These are phyloP conservation scores for Rhododendron vialii DNA, from an alignment of 148 eudicot species.

Conservation along the genomic window DNA sequence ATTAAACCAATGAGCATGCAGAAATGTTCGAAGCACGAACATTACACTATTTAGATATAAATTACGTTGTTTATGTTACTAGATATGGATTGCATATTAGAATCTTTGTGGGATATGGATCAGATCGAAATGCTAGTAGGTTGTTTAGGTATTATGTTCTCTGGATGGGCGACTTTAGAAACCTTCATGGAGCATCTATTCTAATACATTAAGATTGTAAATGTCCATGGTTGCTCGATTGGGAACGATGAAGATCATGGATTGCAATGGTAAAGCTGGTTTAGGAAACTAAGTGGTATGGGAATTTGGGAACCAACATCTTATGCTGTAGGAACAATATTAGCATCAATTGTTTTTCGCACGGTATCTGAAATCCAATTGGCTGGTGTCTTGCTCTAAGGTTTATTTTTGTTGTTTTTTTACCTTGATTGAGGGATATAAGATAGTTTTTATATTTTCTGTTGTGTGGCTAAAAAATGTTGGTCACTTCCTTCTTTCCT, in stretches of 20 bases:
- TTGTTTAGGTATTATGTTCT: slow-evolving; percentile 68
- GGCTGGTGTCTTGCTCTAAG: slow-evolving; percentile 15
- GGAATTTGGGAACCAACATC: slow-evolving; percentile 36
- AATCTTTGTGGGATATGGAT: slow-evolving; percentile 59
- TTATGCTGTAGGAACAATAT: slow-evolving; percentile 28
- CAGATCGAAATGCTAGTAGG: slow-evolving; percentile 56
- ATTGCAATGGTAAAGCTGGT: slow-evolving; percentile 71
- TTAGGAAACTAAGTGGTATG: slow-evolving; percentile 51
- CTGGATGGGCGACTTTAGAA: slow-evolving; percentile 54
- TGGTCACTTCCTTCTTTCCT: slow-evolving; percentile 27
- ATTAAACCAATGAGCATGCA: too few relatives aligned
- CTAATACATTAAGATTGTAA: slow-evolving; percentile 46
- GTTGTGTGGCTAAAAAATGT: slow-evolving; percentile 18
- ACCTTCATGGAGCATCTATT: slow-evolving; percentile 39
- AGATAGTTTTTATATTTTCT: neutral
- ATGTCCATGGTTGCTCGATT: slow-evolving; percentile 79
- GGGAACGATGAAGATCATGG: slow-evolving; percentile 68
- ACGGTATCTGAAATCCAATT: slow-evolving; percentile 40
- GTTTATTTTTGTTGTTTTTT: slow-evolving; percentile 10
- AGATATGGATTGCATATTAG: slow-evolving; percentile 78
- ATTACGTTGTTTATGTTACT: slow-evolving; percentile 43
- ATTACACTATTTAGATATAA: neutral
- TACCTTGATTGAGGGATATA: neutral
- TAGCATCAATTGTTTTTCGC: slow-evolving; percentile 14
- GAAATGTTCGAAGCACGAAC: too few relatives aligned